Conservation (phyloP, 306 rosid genomes). For the Lotus japonicus region DNA sequence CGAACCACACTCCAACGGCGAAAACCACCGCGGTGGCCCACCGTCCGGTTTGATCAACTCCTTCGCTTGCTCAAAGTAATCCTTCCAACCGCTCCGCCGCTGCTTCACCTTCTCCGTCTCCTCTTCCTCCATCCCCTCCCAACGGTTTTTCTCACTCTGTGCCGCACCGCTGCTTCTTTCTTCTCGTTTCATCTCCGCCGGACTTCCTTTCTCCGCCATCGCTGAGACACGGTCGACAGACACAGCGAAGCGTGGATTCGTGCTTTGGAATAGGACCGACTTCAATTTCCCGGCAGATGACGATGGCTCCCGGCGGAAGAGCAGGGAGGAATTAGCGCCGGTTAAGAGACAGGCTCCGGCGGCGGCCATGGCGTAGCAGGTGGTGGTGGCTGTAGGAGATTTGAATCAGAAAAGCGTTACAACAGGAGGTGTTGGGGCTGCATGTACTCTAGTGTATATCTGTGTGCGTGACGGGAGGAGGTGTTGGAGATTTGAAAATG, state of each 20-base stretch:
- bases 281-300: background rate
- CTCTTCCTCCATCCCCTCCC: background rate
- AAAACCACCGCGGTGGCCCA: conserved; percentile 95
- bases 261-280: background rate
- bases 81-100: conserved; percentile 24
- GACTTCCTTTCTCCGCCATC: background rate
- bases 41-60: conserved; percentile 39
- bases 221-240: conserved; percentile 21
- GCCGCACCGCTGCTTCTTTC: background rate
- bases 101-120: background rate
- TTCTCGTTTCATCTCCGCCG: background rate
- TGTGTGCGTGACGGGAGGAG: no score
- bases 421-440: no score
- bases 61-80: conserved; percentile 43
- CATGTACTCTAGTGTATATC: no score
- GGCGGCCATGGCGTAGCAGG: conserved; percentile 44
- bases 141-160: background rate
- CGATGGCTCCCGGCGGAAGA: conserved; percentile 12
- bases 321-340: background rate
- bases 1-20: conserved; percentile 54
- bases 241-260: conserved; percentile 17
- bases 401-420: no score
- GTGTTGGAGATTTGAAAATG: no score
- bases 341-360: conserved; percentile 26
- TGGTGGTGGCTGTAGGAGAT: background rate